A percentile compares a stretch with the other conserved stretches of the same genome.
phyloP scores from a whole-genome alignment of 805 yeast genomes.

The Pichia cabralensis region DNA sequence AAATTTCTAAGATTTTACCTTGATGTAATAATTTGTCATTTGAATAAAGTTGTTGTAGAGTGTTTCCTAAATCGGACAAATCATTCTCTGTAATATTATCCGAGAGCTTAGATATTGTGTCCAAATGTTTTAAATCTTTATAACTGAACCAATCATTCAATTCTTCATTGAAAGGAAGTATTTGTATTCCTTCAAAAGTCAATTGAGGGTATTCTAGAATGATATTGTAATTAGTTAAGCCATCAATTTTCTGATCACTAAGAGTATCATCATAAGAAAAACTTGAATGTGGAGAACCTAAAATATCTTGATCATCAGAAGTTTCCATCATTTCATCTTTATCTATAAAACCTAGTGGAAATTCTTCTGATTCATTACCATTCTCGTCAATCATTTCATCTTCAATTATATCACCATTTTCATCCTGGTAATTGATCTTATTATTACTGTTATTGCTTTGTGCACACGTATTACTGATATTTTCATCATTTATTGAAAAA shows the following conservation, averaged over 20 bases:
- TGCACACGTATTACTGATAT: no score
- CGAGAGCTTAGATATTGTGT: constrained; percentile 8
- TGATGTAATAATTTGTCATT: no score
- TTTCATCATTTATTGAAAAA: no score
- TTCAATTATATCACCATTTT: neutral
- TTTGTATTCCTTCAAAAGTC: constrained; percentile 32
- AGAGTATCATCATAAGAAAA: constrained; percentile 18
- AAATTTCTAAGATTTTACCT: constrained; percentile 5
- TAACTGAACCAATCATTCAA: constrained; percentile 29
- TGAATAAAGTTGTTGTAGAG: no score
- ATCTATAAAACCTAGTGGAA: constrained; percentile 22
- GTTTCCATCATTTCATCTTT: constrained; percentile 25
- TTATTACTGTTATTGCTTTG: no score
- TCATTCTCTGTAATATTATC: neutral
- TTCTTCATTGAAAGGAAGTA: constrained; percentile 29
- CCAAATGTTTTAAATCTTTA: constrained; percentile 21
- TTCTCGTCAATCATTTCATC: neutral
- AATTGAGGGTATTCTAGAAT: constrained; percentile 32
- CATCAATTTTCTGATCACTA: constrained; percentile 24
- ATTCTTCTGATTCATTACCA: constrained; percentile 12
- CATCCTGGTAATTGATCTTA: no score
- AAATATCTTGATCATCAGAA: constrained; percentile 20
- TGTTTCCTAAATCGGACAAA: no score
- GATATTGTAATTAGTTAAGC: constrained; percentile 24
- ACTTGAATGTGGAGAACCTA: constrained; percentile 23